Base-by-base conservation (phyloP, 1,284 basidiomycete species). In the Leccinum variabile region DNA sequence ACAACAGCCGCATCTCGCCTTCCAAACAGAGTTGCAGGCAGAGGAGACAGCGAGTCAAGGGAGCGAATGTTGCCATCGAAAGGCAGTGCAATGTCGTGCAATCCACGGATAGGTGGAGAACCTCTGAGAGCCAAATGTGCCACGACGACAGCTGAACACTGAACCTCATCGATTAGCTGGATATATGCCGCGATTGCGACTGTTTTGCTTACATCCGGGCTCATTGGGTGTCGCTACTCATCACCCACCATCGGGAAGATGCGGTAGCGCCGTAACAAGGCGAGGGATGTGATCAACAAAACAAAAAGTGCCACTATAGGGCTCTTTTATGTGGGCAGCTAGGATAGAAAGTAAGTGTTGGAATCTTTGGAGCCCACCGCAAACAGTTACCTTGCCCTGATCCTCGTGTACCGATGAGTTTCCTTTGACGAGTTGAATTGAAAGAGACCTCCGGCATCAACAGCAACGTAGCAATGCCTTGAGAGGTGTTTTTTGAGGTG, bases 351-450 rank as follows among this genome's bases (percentile, higher is more conserved):
- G 55, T 66, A 50, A 74, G 62, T 22, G 5, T 7, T 60, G 54
- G 56, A 32, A 56, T 46, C 53, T 39, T 62, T 60, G 5, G 56
- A 61, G 58, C 32, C 41, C 37, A 57, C 50, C 59, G 59, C 10
- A 60, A 62, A 58, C 53, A 46, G 68, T 63, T 64, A 75, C 72
- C 60, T 65, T 64, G 68, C 68, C 66, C 73, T 69, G 65, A 69
- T 75, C 65, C 71, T 59, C 54, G 59, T 61, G 56, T 52, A 16
- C 55, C 60, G 56, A 18, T 39, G 3, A 57, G 33, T 39, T 54
- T 60, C 54, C 52, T 59, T 58, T 14, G 37, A 39, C n/a, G 22
- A 49, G 39, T 57, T 55, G 16, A 5, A 39, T 22, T 50, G 22
- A 5, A 64, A 57, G 44, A 32, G 37, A 13, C 16, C 11, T 10